Conservation (phyloP, 106 monocot species). For the Acanthochlamys bracteata region DNA sequence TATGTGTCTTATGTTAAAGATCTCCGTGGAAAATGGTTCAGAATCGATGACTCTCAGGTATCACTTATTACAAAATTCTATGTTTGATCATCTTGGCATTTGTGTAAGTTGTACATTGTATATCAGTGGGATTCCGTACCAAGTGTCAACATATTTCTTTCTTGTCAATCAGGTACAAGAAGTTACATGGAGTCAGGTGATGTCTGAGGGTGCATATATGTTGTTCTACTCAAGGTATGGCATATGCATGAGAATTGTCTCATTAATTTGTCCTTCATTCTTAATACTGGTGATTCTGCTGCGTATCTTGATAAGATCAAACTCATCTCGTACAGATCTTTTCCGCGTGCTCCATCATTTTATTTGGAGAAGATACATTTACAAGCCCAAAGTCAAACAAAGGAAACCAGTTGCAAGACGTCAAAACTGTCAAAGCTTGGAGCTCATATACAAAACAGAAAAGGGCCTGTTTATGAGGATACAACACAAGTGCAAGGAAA, state of each 20-base stretch:
- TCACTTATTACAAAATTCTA: neutral
- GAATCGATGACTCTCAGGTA: conserved; percentile 91
- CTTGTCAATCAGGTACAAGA: conserved; percentile 51
- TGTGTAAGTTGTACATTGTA: no score
- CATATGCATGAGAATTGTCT: neutral
- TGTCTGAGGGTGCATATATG: conserved; percentile 99
- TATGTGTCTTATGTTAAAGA: conserved; percentile 92
- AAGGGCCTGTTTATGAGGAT: neutral
- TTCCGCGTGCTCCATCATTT: conserved; percentile 66
- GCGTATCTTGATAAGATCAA: neutral
- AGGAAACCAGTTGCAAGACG: conserved; percentile 11
- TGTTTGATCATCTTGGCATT: no score
- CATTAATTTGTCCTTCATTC: neutral
- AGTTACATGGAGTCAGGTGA: conserved; percentile 68
- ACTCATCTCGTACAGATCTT: conserved; percentile 38
- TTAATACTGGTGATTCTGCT: neutral
- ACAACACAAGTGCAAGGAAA: neutral
- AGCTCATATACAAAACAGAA: neutral
- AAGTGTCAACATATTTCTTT: neutral
- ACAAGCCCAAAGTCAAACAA: conserved; percentile 12
- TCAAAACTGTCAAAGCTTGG: conserved; percentile 23
- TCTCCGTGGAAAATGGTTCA: conserved; percentile 75
- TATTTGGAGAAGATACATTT: conserved; percentile 21
- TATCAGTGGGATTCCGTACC: no score
- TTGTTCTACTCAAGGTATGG: conserved; percentile 83